Base-by-base conservation (phyloP, 306 rosid species). In the Quercus robur region DNA sequence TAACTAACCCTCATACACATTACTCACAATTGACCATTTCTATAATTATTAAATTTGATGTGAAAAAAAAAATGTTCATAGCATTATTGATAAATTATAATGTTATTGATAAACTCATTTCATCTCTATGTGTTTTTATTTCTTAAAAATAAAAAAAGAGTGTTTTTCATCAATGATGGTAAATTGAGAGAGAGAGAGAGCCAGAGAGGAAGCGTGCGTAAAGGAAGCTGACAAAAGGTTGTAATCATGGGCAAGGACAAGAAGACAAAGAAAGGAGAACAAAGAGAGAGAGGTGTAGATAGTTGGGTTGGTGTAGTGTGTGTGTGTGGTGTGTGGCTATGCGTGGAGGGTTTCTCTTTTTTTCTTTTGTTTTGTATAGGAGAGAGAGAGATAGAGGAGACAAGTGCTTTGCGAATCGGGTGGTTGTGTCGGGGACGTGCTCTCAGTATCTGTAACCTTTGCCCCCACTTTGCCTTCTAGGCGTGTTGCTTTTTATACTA, bases 351-450 rank as follows among this genome's bases (percentile, higher is more conserved):
- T 6, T 33, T 30, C 35, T 66, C 35, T 66, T 44, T 67, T 67
- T 33, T 67, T 12, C 3, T 6, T 33, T 49, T 13, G 54, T 10
- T 49, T 11, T 12, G 54, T 7, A 38, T 38, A 0, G 44, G 44
- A 2, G 46, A 41, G 54, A 21, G 20, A 31, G 71, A 38, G 1
- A 38, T 15, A 21, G 20, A 31, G 71, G 72, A 67, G 72, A 67
- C 72, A 67, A 33, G 7, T 35, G 89, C 80, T 38, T 73, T 69
- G 86, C 77, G 78, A 23, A 81, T 23, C 4, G 81, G 77, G 21
- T 77, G 82, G 75, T 58, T 59, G 26, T 89, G 91, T 87, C 88
- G 86, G 94, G 80, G 83, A 88, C 87, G 85, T 90, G 94, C 86
- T 84, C 51, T 66, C 30, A 49, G 38, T 74, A 79, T n/a, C 75